Evolutionary conservation across 495 filamentous ascomycete species (phyloP), one percentile per base, ranked within the genome.

Genomic region (Podospora pseudoanserina): DNA sequence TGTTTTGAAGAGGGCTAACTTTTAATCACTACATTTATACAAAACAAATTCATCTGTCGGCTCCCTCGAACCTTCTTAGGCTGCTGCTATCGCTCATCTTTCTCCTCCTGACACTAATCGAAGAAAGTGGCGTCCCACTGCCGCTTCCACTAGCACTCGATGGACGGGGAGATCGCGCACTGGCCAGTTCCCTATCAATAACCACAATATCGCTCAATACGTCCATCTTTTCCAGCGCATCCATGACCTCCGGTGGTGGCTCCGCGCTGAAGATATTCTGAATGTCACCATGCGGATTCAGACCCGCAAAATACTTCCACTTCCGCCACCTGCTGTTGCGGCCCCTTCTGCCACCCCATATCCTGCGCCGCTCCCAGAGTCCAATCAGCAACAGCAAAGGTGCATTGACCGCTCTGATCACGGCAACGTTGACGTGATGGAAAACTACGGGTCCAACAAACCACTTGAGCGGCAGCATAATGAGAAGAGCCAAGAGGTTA

Each of bases 401-500:
- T 1, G 80, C 81, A 68, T 90, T 90, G 67, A 87, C 75, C 7
- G 77, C 68, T 9, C 86, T 81, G 20, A 89, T 82, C 18, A 79
- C 74, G 32, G 82, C 80, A 27, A 90, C 84, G 69, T 90, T 89
- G 72, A 88, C 77, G 68, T 85, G 86, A 77, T 90, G 87, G 66
- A 89, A 89, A 75, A 81, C 84, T 54, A 83, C 79, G 0, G 85
- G 83, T 0, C 81, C 77, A 61, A 88, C 72, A 2, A 86, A 34
- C 64, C 85, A 80, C 68, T 87, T 88, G 27, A 90, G 77, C 6
- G 87, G 87, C 5, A 88, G 78, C 63, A 89, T 75, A 34, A 86
- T 71, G 32, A 84, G 23, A 19, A 90, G 75, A 16, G 87, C 87
- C 57, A 89, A 69, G 58, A 90, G 78, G 73, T 90, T 90, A 78